phyloP scores from a whole-genome alignment of 2,329 filamentous ascomycete species.

The Didymella exigua region DNA sequence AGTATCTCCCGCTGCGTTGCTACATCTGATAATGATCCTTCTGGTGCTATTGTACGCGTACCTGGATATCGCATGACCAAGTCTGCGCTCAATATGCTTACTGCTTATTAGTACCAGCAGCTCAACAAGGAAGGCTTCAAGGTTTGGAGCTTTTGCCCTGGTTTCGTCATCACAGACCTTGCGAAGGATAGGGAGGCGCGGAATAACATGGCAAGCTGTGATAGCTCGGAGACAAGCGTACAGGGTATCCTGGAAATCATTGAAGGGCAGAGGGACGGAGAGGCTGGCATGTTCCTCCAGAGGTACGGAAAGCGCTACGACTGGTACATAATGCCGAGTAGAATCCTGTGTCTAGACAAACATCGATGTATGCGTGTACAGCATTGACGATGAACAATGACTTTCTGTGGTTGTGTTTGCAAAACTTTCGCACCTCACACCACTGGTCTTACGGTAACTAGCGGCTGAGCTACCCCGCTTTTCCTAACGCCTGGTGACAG shows the following conservation, averaged over 20 bases:
- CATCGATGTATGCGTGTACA: background rate
- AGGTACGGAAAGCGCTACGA: conserved; percentile 26
- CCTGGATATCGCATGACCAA: conserved; percentile 46
- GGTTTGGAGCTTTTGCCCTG: conserved; percentile 41
- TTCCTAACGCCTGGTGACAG: background rate
- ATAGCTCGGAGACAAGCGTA: conserved; percentile 42
- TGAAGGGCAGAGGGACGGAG: conserved; percentile 37
- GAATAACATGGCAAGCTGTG: conserved; percentile 19
- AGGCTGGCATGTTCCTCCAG: conserved; percentile 34
- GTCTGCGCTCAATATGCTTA: conserved; percentile 46
- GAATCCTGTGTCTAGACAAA: no score
- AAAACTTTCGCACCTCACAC: background rate
- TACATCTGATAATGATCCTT: conserved; percentile 15
- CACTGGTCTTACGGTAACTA: background rate
- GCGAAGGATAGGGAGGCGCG: conserved; percentile 27
- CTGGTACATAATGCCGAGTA: conserved; percentile 25
- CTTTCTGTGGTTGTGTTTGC: background rate
- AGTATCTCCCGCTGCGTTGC: conserved; percentile 31
- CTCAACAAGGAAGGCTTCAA: conserved; percentile 32
- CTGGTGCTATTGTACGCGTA: conserved; percentile 1
- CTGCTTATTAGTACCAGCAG: conserved; percentile 49
- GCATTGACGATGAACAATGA: background rate
- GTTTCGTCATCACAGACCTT: conserved; percentile 39
- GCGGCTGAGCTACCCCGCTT: conserved; percentile 13
- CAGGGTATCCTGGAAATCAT: conserved; percentile 40